Evolutionary conservation across 345 rosid genomes (phyloP).

Genomic region (Aegle marmelos): DNA sequence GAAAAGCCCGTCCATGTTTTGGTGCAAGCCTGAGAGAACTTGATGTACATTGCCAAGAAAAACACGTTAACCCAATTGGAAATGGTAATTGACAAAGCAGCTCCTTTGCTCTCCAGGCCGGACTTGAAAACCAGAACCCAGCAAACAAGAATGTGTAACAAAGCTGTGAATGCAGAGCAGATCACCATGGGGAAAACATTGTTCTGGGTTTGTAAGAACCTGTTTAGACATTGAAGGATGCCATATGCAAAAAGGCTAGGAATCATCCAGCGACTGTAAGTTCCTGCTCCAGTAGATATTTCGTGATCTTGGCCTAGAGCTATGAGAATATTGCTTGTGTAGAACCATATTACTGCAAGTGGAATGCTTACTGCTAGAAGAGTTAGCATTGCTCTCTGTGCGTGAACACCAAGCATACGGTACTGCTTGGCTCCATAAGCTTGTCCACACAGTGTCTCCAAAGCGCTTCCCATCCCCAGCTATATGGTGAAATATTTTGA

Average conservation of each 20-base stretch:
- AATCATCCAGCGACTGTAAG: conserved; percentile 53
- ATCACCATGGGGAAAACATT: conserved; percentile 49
- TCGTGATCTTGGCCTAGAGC: conserved; percentile 42
- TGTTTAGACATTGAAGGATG: conserved; percentile 59
- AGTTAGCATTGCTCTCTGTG: conserved; percentile 64
- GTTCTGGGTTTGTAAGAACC: conserved; percentile 61
- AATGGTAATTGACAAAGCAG: conserved; percentile 37
- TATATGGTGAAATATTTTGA: conserved; percentile 2
- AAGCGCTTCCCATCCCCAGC: conserved; percentile 69
- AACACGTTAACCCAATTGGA: conserved; percentile 46
- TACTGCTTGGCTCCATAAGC: conserved; percentile 65
- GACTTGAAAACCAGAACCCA: conserved; percentile 42
- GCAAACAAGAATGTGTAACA: conserved; percentile 35
- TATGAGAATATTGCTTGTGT: conserved; percentile 42
- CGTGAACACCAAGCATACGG: conserved; percentile 60
- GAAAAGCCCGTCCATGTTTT: conserved; percentile 52
- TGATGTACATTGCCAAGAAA: conserved; percentile 32
- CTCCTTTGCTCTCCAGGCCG: conserved; percentile 41
- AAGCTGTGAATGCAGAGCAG: conserved; percentile 31
- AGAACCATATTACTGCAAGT: conserved; percentile 51
- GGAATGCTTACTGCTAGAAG: conserved; percentile 44
- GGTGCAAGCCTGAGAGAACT: conserved; percentile 31
- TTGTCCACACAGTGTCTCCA: conserved; percentile 72
- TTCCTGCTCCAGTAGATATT: conserved; percentile 37
- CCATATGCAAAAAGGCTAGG: conserved; percentile 56